Evolutionary conservation across 2,329 filamentous ascomycete species (phyloP), one percentile per base, ranked within the genome.

Genomic region (Aspergillus sp.): DNA sequence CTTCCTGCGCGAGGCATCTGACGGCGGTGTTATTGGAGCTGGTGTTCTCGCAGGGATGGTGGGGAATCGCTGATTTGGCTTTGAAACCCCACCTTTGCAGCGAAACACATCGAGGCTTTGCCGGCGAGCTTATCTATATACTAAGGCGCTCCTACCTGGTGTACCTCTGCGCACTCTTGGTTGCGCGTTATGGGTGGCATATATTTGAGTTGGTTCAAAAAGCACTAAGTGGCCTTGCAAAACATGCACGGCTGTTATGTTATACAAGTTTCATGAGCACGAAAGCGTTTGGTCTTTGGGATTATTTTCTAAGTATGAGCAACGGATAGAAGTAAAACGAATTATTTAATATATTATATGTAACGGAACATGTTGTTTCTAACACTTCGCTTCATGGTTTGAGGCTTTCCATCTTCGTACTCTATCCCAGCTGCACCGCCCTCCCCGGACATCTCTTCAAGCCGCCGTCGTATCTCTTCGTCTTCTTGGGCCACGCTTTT

Each of bases 361-460:
- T 88, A 83, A 15, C 88, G 79, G 70, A 92, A 92, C 88, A 91
- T 91, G 65, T 91, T 91, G 52, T 87, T 84, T 70, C 82, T 86
- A 11, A 93, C 89, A 37, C 86, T 82, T 50, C 89, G 79, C 75
- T 91, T 92, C 82, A 93, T 87, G 0, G 86, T 80, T 5, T 85
- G 85, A 0, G 89, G 85, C 70, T 87, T 82, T 0, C 90, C 90
- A 64, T 90, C 82, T 71, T 93, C 89, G 59, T 89, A 88, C 71
- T 92, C 89, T 4, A 93, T 77, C 1, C 89, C 90, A 3, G 88
- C 80, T 24, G 82, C 83, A 8, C 90, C 89, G 4, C 89, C 89
- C 42, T 87, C 89, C 0, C 89, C 89, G 0, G 87, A 81, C 30
- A 88, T 77, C 11, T 81, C 84, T 64, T 89, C 86, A 66, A 93